Evolutionary conservation across 805 yeast species (phyloP).

Genomic region (Saturnispora hagleri): DNA sequence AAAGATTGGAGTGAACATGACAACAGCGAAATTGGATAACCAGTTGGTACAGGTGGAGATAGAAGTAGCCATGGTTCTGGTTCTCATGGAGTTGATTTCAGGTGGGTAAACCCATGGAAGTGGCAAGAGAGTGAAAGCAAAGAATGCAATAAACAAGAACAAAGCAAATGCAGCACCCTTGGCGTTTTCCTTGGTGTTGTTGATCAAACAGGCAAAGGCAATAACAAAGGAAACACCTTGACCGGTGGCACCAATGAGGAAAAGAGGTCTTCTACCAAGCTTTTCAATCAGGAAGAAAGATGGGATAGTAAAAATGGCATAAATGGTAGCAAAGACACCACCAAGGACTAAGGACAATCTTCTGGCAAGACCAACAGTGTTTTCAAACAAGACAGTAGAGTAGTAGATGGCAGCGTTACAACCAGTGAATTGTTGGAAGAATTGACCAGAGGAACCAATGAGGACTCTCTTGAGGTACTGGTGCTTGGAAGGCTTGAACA

Average conservation of each 20-base stretch:
- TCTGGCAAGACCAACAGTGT: constrained; percentile 40
- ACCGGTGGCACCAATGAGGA: constrained; percentile 38
- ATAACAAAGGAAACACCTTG: constrained; percentile 42
- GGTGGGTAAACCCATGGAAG: constrained; percentile 57
- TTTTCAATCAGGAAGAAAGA: constrained; percentile 52
- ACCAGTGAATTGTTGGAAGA: constrained; percentile 65
- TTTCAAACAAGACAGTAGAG: constrained; percentile 46
- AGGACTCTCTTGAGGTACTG: constrained; percentile 54
- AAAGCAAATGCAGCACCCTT: constrained; percentile 65
- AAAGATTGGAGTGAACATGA: constrained; percentile 57
- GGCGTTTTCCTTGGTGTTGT: constrained; percentile 34
- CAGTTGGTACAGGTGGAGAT: constrained; percentile 59
- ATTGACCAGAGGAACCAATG: constrained; percentile 57
- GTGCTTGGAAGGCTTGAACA: constrained; percentile 36
- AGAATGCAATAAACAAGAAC: constrained; percentile 47
- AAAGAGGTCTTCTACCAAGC: constrained; percentile 56
- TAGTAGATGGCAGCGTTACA: constrained; percentile 65
- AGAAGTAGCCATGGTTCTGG: constrained; percentile 62
- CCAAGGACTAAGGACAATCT: constrained; percentile 52
- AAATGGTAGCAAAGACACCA: constrained; percentile 55
- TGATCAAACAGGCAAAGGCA: constrained; percentile 40
- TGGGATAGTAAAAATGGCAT: constrained; percentile 53
- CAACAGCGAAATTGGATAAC: constrained; percentile 60
- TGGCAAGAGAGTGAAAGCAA: constrained; percentile 38
- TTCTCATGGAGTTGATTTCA: constrained; percentile 56